Base-by-base conservation (phyloP, 345 rosid species). In the Lepidium aucheri region DNA sequence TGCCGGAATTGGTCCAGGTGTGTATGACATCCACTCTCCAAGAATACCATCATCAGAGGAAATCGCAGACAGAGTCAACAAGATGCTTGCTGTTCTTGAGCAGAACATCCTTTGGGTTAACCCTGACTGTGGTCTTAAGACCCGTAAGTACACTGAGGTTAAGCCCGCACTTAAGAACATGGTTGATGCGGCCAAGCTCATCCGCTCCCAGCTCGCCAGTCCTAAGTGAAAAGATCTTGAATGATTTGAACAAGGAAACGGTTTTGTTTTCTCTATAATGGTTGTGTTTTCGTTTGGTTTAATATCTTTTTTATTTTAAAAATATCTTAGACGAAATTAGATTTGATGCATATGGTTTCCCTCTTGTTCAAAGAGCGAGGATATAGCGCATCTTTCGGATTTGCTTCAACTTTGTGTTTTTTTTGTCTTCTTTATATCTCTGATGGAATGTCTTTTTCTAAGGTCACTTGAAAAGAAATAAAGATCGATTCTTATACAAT, bases 101-200 rank as follows among this genome's bases (percentile, higher is more conserved):
- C 86, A 76, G 71, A 88, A 88, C 89, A 85, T 93, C 83, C 74
- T 93, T 80, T 93, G 97, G 98, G 97, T 93, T 32, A 93, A 93
- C 89, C 98, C 98, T 9, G 97, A 93, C 85, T 93, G 97, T 60
- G 97, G 98, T 24, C 95, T 93, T 66, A 93, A 90, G 89, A 93
- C 98, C 47, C 94, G 96, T 40, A 93, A 90, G 84, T 93, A 90
- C 77, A 3, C 80, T 0, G 97, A 93, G 81, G 98, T 93, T 40
- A 93, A 85, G 74, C 98, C 97, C 0, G 97, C 98, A 0, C 85
- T 93, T 52, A 69, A 67, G 65, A 85, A 86, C 94, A 88, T 90
- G 98, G 98, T 90, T 65, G 89, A 83, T 4, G 97, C 98, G 0
- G 94, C 96, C 52, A 90, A 93, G 83, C 80, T 81, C 60, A 91